phyloP scores from a whole-genome alignment of 176 grass and related monocot species.

The Aegilops longissima region DNA sequence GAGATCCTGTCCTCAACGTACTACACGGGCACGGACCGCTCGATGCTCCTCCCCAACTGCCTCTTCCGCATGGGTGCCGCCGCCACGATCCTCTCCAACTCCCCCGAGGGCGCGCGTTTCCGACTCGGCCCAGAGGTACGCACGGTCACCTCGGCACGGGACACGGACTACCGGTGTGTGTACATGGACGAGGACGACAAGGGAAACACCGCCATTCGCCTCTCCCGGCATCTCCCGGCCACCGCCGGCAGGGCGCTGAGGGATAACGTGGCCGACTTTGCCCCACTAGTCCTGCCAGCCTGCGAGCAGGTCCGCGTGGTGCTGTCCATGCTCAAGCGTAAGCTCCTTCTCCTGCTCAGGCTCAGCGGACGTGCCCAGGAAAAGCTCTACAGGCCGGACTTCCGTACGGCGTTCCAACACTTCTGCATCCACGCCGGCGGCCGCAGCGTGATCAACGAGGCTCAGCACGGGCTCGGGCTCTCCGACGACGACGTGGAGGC shows the following conservation, averaged over 20 bases:
- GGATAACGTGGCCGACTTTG: constrained; percentile 23
- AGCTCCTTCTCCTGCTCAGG: not conserved
- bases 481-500: constrained; percentile 1
- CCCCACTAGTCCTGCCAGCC: not conserved
- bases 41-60: constrained; percentile 6
- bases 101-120: not conserved
- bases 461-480: constrained; percentile 32
- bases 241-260: constrained; percentile 7
- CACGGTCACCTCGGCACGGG: not conserved
- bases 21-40: not conserved
- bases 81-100: constrained; percentile 4
- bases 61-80: constrained; percentile 2
- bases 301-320: constrained; percentile 27
- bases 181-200: not conserved
- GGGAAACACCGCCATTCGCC: not conserved
- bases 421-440: constrained; percentile 73
- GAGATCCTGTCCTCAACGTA: not conserved
- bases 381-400: constrained; percentile 47
- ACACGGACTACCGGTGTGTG: not conserved
- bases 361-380: not conserved
- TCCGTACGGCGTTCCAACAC: constrained; percentile 73
- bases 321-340: not conserved
- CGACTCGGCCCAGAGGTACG: not conserved
- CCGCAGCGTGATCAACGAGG: constrained; percentile 34
- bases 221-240: not conserved